Evolutionary conservation across 148 eudicot species (phyloP), one percentile per base, ranked within the genome.

Genomic region (Fagopyrum tataricum): DNA sequence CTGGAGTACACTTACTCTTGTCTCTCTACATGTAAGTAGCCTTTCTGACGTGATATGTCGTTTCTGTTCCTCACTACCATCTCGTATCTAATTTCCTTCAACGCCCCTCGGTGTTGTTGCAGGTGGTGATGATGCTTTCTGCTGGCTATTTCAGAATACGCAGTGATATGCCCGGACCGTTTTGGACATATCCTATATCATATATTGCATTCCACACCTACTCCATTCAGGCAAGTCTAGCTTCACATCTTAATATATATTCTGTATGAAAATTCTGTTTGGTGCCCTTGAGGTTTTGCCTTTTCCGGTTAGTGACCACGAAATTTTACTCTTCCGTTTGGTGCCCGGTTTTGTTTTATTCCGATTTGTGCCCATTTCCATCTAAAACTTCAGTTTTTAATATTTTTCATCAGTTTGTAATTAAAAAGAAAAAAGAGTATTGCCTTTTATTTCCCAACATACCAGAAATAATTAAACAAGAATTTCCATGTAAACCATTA

Each of bases 81-180:
- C 14, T 46, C 7, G 59, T 53, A 8, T 20, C 62, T 56, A 62
- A 31, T 2, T 26, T 37, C 18, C 13, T 13, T 5, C 42, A 10
- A 46, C 13, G 49, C 15, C 69, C 44, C 43, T 39, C 26, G 10
- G 6, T 64, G 69, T 43, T 51, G 24, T 75, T 83, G 64, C 88
- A 94, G 98, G 86, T 94, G 73, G 20, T 84, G 79, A 87, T 94
- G 97, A 91, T 95, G 96, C 97, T 95, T 73, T 88, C 98, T 18
- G 96, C 97, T 44, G 98, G 98, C 44, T 91, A 88, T 84, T 95
- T 90, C 81, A 85, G 96, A 89, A 80, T 91, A 62, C 89, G 92
- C 67, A 89, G 91, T 82, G 90, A 86, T 81, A 80, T 95, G 82
- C 93, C 98, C 24, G 77, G 79, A 76, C 82, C 87, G 43, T 74